Conservation (phyloP, 805 yeast species). For the Priceomyces melissophilus region DNA sequence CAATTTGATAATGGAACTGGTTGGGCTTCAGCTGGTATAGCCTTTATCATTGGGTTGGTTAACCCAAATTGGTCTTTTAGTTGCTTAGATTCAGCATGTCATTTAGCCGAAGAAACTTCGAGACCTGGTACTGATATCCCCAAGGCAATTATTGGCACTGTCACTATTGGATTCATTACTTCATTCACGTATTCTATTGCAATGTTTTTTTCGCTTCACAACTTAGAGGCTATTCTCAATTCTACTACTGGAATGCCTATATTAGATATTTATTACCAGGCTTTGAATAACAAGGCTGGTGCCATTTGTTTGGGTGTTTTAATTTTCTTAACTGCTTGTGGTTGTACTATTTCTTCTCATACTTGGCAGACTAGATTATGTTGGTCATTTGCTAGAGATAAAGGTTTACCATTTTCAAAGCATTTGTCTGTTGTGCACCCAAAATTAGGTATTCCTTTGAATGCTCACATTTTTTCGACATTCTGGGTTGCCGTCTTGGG, state of each 20-base stretch:
- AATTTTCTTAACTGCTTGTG: conserved; percentile 51
- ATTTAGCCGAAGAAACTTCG: conserved; percentile 63
- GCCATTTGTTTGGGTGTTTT: conserved; percentile 50
- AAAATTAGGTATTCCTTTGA: conserved; percentile 51
- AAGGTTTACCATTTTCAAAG: conserved; percentile 55
- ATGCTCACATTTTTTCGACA: conserved; percentile 56
- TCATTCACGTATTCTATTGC: conserved; percentile 50
- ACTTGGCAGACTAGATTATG: conserved; percentile 68
- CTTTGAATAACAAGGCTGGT: conserved; percentile 49
- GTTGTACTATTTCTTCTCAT: conserved; percentile 58
- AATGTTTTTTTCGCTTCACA: conserved; percentile 57
- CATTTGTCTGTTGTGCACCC: conserved; percentile 48
- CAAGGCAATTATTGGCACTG: conserved; percentile 58
- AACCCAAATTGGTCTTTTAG: conserved; percentile 70
- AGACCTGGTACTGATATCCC: conserved; percentile 61
- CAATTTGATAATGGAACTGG: conserved; percentile 56
- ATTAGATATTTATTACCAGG: conserved; percentile 60
- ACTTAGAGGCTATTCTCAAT: conserved; percentile 45
- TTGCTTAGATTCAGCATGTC: conserved; percentile 69
- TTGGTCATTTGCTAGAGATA: conserved; percentile 68
- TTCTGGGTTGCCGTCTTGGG: conserved; percentile 53
- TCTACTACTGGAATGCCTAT: conserved; percentile 62
- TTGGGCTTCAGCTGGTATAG: conserved; percentile 56
- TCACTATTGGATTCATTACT: conserved; percentile 64
- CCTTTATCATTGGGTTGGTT: conserved; percentile 66